Conservation (phyloP, 2,329 filamentous ascomycete species). For the Pyricularia sp. region DNA sequence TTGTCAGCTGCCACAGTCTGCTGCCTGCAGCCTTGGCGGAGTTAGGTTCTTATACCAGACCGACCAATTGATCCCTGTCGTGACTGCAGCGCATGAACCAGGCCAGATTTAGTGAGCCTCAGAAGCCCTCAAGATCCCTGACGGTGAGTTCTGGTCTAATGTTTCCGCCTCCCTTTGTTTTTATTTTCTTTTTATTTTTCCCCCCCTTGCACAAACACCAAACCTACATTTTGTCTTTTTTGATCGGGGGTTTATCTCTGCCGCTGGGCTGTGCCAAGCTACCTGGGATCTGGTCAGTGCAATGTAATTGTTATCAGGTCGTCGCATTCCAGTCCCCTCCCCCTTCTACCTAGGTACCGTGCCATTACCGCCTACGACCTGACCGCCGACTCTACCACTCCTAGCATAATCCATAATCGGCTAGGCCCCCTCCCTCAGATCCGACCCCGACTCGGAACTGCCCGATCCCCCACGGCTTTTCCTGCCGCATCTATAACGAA, state of each 20-base stretch:
- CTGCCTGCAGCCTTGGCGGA: not conserved
- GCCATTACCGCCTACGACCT: not conserved
- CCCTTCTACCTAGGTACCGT: not conserved
- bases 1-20: constrained; percentile 1
- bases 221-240: not conserved
- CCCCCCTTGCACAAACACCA: not conserved
- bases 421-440: not conserved
- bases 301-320: not conserved
- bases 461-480: not conserved
- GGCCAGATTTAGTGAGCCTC: not conserved
- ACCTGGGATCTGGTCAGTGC: not conserved
- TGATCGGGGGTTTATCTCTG: not conserved
- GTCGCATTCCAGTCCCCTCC: not conserved
- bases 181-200: not conserved
- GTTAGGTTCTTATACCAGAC: not conserved
- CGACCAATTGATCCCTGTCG: not conserved
- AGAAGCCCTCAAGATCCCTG: not conserved
- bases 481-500: not conserved
- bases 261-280: not conserved
- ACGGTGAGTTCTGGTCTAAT: not conserved
- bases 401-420: not conserved
- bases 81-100: not conserved
- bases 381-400: not conserved
- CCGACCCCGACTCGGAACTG: not conserved
- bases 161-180: not conserved